phyloP scores from a whole-genome alignment of 257 asterid genomes.

The Solanum paucissectum region DNA sequence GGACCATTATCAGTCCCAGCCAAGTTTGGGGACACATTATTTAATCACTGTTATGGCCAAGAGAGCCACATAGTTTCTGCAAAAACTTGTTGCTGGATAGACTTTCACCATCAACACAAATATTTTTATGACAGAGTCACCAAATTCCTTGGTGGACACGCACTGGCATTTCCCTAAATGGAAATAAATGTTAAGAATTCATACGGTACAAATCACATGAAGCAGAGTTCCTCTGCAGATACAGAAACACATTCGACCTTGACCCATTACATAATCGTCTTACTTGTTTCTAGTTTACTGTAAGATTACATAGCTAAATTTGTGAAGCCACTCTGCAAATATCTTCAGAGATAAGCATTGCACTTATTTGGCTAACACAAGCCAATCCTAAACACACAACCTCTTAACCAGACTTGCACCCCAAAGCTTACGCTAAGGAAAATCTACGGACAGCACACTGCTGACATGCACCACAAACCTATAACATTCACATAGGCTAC shows the following conservation, averaged over 20 bases:
- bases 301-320: background rate
- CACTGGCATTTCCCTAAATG: background rate
- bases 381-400: conserved; percentile 15
- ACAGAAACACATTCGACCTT: background rate
- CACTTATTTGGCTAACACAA: conserved; percentile 34
- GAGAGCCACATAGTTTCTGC: background rate
- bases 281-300: background rate
- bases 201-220: background rate
- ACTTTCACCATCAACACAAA: background rate
- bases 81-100: background rate
- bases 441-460: conserved; percentile 27
- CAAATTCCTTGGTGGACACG: background rate
- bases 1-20: background rate
- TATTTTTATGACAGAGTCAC: background rate
- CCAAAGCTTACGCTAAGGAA: conserved; percentile 69
- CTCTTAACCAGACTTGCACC: conserved; percentile 25
- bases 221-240: background rate
- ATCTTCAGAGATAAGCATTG: conserved; percentile 20
- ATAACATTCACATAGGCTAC: conserved; percentile 19
- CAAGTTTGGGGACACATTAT: background rate
- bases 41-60: background rate
- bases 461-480: conserved; percentile 26
- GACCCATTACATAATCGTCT: background rate
- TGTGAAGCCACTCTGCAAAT: conserved; percentile 3
- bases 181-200: background rate